These are phyloP conservation scores for Diaporthe ampelina DNA, from an alignment of 2,329 filamentous ascomycete species.

Conservation along the genomic window DNA sequence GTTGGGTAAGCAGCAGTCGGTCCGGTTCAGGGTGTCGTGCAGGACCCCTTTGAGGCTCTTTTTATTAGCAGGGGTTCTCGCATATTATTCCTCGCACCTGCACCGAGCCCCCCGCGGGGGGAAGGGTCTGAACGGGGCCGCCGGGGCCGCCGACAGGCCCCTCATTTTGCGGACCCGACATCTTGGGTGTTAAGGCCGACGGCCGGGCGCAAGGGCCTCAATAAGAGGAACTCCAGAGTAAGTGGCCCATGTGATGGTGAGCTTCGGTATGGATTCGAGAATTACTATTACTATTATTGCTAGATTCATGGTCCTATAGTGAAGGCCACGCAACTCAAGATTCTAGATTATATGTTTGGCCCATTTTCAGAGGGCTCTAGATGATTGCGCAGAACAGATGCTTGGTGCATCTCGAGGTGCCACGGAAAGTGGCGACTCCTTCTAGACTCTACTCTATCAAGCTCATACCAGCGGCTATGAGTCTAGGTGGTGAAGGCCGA, in stretches of 20 bases:
- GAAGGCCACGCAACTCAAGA: not conserved
- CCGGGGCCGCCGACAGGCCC: conserved; percentile 10
- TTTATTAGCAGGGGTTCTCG: conserved; percentile 7
- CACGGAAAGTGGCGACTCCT: not conserved
- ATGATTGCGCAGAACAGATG: not conserved
- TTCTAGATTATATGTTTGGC: not conserved
- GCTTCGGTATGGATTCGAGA: not conserved
- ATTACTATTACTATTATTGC: conserved; percentile 25
- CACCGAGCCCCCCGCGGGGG: not conserved
- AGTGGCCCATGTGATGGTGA: not conserved
- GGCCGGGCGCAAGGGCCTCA: not conserved
- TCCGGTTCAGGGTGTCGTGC: too few relatives aligned
- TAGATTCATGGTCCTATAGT: conserved; percentile 1
- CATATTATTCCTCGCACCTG: not conserved
- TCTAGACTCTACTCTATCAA: not conserved
- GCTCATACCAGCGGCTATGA: not conserved
- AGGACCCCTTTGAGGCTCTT: not conserved
- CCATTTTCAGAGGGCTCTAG: not conserved
- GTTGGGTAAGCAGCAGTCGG: too few relatives aligned
- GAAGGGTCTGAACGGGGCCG: not conserved
- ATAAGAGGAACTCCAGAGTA: not conserved
- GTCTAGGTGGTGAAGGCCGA: not conserved
- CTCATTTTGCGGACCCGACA: not conserved
- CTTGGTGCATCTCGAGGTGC: not conserved
- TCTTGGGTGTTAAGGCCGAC: not conserved